Evolutionary conservation across 768 basidiomycete species (phyloP).

Genomic region (Mycena sanguinolenta): DNA sequence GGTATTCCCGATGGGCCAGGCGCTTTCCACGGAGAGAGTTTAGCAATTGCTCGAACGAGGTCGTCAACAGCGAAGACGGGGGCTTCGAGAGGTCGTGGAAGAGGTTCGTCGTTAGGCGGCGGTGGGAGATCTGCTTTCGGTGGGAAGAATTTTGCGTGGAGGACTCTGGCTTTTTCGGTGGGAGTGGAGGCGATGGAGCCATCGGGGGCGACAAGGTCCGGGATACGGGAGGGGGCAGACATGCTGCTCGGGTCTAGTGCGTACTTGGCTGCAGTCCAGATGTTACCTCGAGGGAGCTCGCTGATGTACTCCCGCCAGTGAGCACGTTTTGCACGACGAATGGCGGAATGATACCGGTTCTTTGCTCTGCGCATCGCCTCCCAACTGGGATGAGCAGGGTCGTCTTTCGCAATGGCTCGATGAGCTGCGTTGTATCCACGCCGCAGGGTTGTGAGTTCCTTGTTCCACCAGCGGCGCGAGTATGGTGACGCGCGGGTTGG

Average conservation of each 20-base stretch:
- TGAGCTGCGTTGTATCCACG: conserved; percentile 4
- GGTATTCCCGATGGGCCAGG: not conserved
- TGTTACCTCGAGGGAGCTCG: not conserved
- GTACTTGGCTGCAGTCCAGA: not conserved
- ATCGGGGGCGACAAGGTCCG: not conserved
- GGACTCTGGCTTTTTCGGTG: not conserved
- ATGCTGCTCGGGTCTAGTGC: not conserved
- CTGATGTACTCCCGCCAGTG: conserved; percentile 3
- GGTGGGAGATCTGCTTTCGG: not conserved
- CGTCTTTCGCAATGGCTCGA: not conserved
- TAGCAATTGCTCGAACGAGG: not conserved
- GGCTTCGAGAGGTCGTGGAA: not conserved
- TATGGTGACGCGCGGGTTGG: not conserved
- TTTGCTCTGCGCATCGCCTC: not conserved
- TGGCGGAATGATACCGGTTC: not conserved
- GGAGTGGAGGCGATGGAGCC: not conserved
- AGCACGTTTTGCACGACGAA: not conserved
- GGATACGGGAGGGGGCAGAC: not conserved
- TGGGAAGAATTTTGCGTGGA: not conserved
- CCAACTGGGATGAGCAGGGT: not conserved
- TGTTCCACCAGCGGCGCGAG: conserved; percentile 11
- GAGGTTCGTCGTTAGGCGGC: not conserved
- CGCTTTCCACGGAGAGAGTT: not conserved
- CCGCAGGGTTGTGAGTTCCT: not conserved
- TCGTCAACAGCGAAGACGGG: not conserved